Evolutionary conservation across 495 filamentous ascomycete species (phyloP).

Genomic region (Trichoderma erinaceum): DNA sequence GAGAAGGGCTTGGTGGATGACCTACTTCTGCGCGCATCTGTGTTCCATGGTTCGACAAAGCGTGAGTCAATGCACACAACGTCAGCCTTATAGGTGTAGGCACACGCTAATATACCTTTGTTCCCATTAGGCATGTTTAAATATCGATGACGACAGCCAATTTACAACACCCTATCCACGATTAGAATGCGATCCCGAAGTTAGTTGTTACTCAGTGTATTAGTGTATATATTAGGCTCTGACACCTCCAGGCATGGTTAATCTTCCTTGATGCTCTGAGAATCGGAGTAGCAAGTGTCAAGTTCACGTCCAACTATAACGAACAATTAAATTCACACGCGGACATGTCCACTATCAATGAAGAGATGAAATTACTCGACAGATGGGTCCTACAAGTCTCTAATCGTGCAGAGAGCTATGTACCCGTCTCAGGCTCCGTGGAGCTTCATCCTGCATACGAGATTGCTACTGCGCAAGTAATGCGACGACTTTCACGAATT

Average conservation of each 20-base stretch:
- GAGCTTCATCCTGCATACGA: not conserved
- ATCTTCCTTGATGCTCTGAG: not conserved
- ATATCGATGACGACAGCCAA: not conserved
- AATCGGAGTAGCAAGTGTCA: not conserved
- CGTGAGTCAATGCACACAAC: not conserved
- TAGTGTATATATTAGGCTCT: not conserved
- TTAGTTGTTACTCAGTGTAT: not conserved
- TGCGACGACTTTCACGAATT: not conserved
- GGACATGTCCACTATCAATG: not conserved
- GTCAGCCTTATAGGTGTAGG: too few relatives aligned
- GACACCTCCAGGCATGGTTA: not conserved
- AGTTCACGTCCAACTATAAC: not conserved
- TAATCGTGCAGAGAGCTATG: not conserved
- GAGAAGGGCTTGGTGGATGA: not conserved
- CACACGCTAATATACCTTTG: too few relatives aligned
- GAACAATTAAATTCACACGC: not conserved
- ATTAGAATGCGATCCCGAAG: not conserved
- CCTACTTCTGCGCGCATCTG: not conserved
- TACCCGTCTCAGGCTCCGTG: not conserved
- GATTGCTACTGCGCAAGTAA: not conserved
- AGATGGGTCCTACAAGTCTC: not conserved
- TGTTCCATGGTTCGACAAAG: not conserved
- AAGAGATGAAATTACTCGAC: not conserved
- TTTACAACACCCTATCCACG: not conserved
- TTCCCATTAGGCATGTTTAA: not conserved